Evolutionary conservation across 179 eudicot species (phyloP).

Genomic region (Drosera spatulata): DNA sequence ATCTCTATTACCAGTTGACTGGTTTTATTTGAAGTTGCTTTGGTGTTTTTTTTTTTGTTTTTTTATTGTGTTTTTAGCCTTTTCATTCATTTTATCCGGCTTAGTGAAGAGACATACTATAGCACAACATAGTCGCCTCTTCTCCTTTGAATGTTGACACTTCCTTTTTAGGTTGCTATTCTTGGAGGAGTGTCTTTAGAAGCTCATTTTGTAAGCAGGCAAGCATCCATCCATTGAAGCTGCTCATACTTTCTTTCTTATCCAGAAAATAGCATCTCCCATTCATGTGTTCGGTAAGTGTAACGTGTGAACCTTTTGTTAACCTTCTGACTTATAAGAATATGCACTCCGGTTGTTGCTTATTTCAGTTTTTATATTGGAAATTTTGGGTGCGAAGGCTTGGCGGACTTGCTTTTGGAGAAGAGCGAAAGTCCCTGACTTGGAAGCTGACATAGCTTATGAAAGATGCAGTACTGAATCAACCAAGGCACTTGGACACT

Average conservation of each 20-base stretch:
- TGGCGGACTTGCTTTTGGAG: conserved; percentile 85
- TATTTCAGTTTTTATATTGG: no score
- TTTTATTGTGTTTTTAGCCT: no score
- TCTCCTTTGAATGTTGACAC: not conserved
- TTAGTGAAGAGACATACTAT: no score
- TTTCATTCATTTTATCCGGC: no score
- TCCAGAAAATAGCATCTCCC: conserved; percentile 43
- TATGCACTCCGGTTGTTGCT: no score
- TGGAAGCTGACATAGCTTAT: conserved; percentile 76
- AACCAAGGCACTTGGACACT: conserved; percentile 31
- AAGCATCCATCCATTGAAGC: conserved; percentile 17
- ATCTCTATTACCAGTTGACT: no score
- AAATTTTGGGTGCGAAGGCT: conserved; percentile 44
- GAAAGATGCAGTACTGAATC: conserved; percentile 66
- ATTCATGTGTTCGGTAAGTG: no score
- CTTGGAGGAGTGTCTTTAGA: conserved; percentile 91
- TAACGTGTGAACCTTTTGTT: no score
- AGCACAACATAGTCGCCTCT: not conserved
- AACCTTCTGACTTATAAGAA: no score
- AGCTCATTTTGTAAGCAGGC: conserved; percentile 86
- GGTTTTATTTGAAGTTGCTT: no score
- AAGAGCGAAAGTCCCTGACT: conserved; percentile 60
- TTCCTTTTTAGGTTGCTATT: conserved; percentile 43
- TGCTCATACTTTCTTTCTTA: conserved; percentile 11
- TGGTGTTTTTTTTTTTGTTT: no score